Percentiles rank a stretch among this genome's conserved stretches.
Evolutionary conservation across 2,329 filamentous ascomycete genomes (phyloP).

Genomic region (Apiospora arundinis): DNA sequence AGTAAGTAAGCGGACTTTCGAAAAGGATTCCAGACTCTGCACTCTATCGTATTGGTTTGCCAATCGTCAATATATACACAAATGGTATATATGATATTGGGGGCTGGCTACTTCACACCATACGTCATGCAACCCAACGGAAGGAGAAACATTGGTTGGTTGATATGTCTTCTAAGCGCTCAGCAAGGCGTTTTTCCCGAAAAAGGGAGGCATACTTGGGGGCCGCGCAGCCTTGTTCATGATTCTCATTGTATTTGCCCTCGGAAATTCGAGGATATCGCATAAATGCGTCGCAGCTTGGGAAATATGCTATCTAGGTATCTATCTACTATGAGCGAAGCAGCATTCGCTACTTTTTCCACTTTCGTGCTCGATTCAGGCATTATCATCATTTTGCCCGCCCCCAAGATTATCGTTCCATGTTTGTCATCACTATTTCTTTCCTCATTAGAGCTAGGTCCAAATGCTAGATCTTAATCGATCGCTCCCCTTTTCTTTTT

Average conservation of each 20-base stretch:
- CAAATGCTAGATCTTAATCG: background rate
- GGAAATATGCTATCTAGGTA: conserved; percentile 24
- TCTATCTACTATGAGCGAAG: conserved; percentile 22
- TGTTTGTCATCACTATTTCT: conserved; percentile 6
- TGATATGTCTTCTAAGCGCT: too few species aligned
- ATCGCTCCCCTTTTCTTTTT: background rate
- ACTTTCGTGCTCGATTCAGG: background rate
- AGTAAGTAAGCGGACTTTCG: background rate
- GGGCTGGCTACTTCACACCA: background rate
- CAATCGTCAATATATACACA: too few species aligned
- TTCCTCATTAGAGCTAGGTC: background rate
- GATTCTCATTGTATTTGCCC: conserved; percentile 8
- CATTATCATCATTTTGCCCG: conserved; percentile 9
- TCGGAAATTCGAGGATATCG: background rate
- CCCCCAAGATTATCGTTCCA: conserved; percentile 1
- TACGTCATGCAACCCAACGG: background rate
- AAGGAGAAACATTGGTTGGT: too few species aligned
- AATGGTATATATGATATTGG: background rate
- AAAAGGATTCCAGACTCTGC: background rate
- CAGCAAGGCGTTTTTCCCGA: background rate
- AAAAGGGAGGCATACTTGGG: background rate
- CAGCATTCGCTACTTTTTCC: background rate
- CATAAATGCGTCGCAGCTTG: conserved; percentile 19
- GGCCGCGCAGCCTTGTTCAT: background rate
- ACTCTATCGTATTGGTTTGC: background rate